Base-by-base conservation (phyloP, 148 eudicot genomes). In the Amaranthus palmeri region DNA sequence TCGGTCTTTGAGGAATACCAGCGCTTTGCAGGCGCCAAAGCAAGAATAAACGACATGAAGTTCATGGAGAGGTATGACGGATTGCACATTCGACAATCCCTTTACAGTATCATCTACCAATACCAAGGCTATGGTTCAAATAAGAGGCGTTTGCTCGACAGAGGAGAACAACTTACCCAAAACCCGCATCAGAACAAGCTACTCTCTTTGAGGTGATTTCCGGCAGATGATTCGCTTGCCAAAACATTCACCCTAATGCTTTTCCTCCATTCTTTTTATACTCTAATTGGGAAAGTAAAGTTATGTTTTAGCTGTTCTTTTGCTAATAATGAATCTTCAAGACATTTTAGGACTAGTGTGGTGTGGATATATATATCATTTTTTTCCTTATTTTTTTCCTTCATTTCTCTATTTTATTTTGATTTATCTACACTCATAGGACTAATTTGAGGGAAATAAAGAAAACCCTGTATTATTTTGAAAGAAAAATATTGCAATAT, bases 1-100 rank as follows among this genome's bases (percentile, higher is more conserved):
- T 82, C 88, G 0, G 88, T 86, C 8, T 62, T 81, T 6, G 95
- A 89, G 57, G 95, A 89, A 76, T 89, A 89, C 83, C 81, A 81
- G 68, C 78, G 81, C 4, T 87, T 79, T 12, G 88, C 91, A 47
- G 91, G 92, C 17, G 61, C 78, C 8, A 91, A 91, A 80, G 81
- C 85, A 10, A 81, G 97, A 79, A 42, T 49, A 17, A 80, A 88
- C 0, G 97, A 91, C 76, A 76, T 85, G 81, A 79, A 61, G 10
- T 91, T 91, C 54, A 70, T 91, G 73, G 88, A 88, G 79, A 50
- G 70, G 12, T 91, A 81, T 43, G 84, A 91, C 17, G 80, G 79
- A 1, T 54, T 78, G 53, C 53, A 72, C 55, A 67, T 90, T 70
- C 81, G 83, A 61, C 86, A 81, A 14, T 81, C 82, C 51, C 87